Evolutionary conservation across 2,329 filamentous ascomycete genomes (phyloP).

Genomic region (Xylaria sp.): DNA sequence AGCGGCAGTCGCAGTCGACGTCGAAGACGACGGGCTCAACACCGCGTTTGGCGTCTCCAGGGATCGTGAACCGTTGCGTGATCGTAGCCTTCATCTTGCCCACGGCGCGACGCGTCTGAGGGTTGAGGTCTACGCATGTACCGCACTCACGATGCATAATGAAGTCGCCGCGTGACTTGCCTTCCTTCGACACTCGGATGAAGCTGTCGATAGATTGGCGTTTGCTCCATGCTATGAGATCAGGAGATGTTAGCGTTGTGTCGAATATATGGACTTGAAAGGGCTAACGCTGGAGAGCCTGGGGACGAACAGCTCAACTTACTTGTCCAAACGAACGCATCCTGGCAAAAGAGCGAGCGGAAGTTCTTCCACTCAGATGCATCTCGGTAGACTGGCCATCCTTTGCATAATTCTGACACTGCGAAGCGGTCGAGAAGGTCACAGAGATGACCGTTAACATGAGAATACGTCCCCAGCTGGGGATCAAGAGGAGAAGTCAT

Average conservation of each 20-base stretch:
- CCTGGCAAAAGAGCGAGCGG: conserved; percentile 58
- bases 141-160: conserved; percentile 68
- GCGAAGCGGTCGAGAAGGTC: conserved; percentile 59
- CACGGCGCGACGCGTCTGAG: conserved; percentile 55
- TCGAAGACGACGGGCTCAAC: conserved; percentile 55
- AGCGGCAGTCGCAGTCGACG: conserved; percentile 63
- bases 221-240: conserved; percentile 58
- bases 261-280: background rate
- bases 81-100: conserved; percentile 67
- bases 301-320: conserved; percentile 35
- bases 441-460: conserved; percentile 57
- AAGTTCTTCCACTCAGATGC: conserved; percentile 66
- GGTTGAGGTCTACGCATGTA: conserved; percentile 58
- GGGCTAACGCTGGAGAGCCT: background rate
- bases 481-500: conserved; percentile 49
- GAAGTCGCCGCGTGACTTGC: conserved; percentile 63
- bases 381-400: conserved; percentile 65
- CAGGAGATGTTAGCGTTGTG: background rate
- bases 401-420: conserved; percentile 64
- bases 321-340: conserved; percentile 64
- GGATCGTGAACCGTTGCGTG: conserved; percentile 59
- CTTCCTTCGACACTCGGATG: conserved; percentile 61
- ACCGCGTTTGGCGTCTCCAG: conserved; percentile 35
- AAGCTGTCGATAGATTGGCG: conserved; percentile 58
- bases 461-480: conserved; percentile 52